Percentiles rank a stretch among this genome's conserved stretches.
Conservation (phyloP, 306 rosid genomes). For the Quercus engelmannii region DNA sequence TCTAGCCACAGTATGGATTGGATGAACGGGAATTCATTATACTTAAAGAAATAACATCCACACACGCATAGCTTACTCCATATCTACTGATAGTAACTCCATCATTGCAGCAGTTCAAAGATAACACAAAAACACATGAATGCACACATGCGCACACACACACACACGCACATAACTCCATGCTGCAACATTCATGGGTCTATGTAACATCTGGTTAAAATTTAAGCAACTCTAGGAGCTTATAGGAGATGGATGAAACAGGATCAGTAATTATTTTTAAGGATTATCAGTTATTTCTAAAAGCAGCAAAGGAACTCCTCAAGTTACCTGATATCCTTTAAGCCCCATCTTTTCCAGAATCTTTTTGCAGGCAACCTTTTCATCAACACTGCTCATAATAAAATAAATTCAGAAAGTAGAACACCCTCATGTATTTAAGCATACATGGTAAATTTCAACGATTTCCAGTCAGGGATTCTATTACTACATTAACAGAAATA, state of each 20-base stretch:
- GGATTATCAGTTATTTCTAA: not conserved
- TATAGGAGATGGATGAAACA: constrained; percentile 9
- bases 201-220: constrained; percentile 9
- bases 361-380: constrained; percentile 66
- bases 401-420: constrained; percentile 24
- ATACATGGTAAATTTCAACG: constrained; percentile 9
- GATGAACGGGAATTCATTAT: constrained; percentile 9
- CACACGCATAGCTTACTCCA: not conserved
- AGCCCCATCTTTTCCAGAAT: constrained; percentile 84
- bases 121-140: too few species aligned
- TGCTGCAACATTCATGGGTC: constrained; percentile 23
- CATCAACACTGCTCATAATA: constrained; percentile 60
- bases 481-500: constrained; percentile 12
- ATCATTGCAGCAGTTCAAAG: constrained; percentile 5
- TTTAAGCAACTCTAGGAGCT: constrained; percentile 2
- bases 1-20: constrained; percentile 12
- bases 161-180: not conserved
- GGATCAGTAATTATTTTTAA: constrained; percentile 3
- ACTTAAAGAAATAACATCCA: not conserved
- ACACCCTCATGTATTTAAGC: not conserved
- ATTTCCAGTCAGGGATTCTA: constrained; percentile 7
- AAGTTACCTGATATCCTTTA: constrained; percentile 89
- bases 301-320: constrained; percentile 17
- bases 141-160: too few species aligned
- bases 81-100: constrained; percentile 1